Evolutionary conservation across 78 protist species (phyloP).

Genomic region (Andalucia godoyi): DNA sequence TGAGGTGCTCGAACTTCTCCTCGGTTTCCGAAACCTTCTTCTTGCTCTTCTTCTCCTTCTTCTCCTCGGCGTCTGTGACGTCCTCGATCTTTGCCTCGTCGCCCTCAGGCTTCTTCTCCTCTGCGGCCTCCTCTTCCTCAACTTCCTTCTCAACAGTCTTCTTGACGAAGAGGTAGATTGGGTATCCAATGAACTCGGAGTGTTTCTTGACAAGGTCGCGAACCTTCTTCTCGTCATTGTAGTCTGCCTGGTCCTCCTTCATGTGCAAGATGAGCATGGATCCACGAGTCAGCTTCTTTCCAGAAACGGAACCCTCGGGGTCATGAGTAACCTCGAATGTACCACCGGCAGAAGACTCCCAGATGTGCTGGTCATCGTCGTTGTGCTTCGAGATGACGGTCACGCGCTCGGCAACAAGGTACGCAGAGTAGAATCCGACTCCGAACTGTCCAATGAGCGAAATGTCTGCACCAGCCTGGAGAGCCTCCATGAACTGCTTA

Average conservation of each 20-base stretch:
- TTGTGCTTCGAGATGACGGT: conserved; percentile 93
- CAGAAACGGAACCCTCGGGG: conserved; percentile 21
- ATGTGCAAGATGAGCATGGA: conserved; percentile 85
- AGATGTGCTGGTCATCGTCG: conserved; percentile 95
- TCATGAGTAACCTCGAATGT: conserved; percentile 86
- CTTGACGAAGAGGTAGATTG: conserved; percentile 81
- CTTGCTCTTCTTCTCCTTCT: conserved; percentile 53
- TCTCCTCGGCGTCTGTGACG: conserved; percentile 49
- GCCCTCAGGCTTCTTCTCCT: conserved; percentile 42
- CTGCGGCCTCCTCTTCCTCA: conserved; percentile 64
- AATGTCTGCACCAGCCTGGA: conserved; percentile 90
- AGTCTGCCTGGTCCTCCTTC: conserved; percentile 97
- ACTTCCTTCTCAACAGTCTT: conserved; percentile 80
- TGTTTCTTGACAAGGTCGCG: conserved; percentile 97
- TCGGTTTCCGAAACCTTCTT: conserved; percentile 82
- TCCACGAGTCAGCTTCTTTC: conserved; percentile 90
- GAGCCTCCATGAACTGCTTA: conserved; percentile 93
- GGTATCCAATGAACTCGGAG: conserved; percentile 98
- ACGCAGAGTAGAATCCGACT: conserved; percentile 99
- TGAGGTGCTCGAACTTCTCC: conserved; percentile 86
- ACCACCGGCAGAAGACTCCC: conserved; percentile 98
- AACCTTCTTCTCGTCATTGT: conserved; percentile 84
- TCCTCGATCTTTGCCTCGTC: conserved; percentile 59
- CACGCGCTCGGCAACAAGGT: conserved; percentile 96
- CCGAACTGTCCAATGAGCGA: conserved; percentile 99